Conservation (phyloP, 2,329 filamentous ascomycete genomes). For the Nothophaeocryptopus gaeumannii region DNA sequence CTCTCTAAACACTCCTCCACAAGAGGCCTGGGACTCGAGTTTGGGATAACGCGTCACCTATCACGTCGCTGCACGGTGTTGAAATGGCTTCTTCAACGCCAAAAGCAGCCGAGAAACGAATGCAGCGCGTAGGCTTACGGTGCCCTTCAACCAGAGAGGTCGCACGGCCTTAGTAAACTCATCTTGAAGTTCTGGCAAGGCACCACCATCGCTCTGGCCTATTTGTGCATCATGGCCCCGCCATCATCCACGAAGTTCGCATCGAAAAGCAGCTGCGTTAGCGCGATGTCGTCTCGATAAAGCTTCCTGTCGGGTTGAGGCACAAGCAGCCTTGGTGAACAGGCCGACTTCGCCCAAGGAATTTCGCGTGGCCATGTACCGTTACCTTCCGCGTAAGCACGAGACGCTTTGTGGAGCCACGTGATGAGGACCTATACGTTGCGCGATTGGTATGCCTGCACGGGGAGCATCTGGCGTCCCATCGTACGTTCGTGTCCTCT, state of each 20-base stretch:
- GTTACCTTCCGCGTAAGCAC: background rate
- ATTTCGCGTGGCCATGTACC: background rate
- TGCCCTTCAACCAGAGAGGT: background rate
- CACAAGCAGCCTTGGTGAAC: background rate
- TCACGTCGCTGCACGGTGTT: too few relatives aligned
- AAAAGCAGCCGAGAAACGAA: background rate
- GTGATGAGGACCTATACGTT: background rate
- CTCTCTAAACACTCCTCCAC: too few relatives aligned
- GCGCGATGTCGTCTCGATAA: background rate
- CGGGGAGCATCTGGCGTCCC: too few relatives aligned
- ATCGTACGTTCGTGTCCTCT: background rate
- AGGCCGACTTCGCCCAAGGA: background rate
- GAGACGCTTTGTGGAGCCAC: background rate
- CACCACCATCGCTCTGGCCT: background rate
- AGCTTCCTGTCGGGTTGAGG: background rate
- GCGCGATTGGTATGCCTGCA: too few relatives aligned
- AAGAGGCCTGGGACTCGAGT: too few relatives aligned
- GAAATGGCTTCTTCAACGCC: too few relatives aligned
- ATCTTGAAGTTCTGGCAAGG: background rate
- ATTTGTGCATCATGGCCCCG: background rate
- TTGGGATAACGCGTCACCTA: too few relatives aligned
- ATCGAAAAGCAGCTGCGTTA: conserved; percentile 5
- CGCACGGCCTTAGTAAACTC: conserved; percentile 1
- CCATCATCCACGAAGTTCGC: background rate
- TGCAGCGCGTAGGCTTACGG: background rate